Conservation (phyloP, 768 basidiomycete genomes). For the Trametopsis cervina region DNA sequence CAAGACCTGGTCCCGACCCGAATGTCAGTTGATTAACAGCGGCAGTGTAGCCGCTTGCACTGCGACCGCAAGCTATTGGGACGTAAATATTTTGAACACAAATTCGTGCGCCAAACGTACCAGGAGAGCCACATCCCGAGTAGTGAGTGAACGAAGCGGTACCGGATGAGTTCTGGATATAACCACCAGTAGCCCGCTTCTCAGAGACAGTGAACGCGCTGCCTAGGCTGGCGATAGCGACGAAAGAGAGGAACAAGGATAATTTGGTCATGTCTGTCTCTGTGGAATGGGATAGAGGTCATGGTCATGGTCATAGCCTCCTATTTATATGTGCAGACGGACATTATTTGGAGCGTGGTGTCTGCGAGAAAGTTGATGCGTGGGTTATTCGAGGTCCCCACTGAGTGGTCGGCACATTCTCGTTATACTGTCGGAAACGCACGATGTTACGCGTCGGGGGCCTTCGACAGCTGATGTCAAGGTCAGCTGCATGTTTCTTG, state of each 20-base stretch:
- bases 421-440: conserved; percentile 3
- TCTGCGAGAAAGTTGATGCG: not conserved
- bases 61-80: conserved; percentile 43
- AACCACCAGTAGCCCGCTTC: conserved; percentile 38
- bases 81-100: not conserved
- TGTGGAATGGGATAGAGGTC: too few species aligned
- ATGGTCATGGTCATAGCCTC: not conserved
- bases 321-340: not conserved
- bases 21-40: conserved; percentile 54
- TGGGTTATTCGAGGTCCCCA: too few species aligned
- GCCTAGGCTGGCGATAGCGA: conserved; percentile 5
- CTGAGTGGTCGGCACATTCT: conserved; percentile 4
- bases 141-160: conserved; percentile 52
- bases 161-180: conserved; percentile 46
- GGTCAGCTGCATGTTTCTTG: too few species aligned
- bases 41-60: conserved; percentile 44
- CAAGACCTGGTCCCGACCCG: conserved; percentile 40
- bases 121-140: conserved; percentile 42
- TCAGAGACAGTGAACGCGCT: conserved; percentile 9
- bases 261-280: conserved; percentile 8
- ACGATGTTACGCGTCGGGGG: too few species aligned
- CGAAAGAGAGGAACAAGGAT: conserved; percentile 3
- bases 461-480: too few species aligned
- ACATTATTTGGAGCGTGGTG: not conserved
- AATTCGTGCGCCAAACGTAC: conserved; percentile 20